phyloP scores from a whole-genome alignment of 2,329 filamentous ascomycete species.

The Claviceps purpurea region DNA sequence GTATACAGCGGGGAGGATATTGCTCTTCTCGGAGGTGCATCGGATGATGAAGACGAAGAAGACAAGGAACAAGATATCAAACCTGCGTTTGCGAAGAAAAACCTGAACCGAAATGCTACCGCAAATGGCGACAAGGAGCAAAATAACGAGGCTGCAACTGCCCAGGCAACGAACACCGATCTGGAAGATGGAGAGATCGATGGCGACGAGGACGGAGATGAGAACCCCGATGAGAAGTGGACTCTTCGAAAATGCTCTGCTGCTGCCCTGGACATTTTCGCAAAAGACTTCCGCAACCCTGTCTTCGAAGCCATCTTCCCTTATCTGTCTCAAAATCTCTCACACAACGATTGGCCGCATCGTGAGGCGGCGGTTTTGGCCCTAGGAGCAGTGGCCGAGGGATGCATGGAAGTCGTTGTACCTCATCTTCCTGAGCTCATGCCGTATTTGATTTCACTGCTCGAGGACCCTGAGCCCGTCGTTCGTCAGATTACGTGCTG shows the following conservation, averaged over 20 bases:
- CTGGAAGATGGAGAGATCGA: slow-evolving; percentile 82
- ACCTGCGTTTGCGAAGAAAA: slow-evolving; percentile 72
- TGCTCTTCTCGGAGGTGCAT: slow-evolving; percentile 66
- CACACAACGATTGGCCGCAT: slow-evolving; percentile 79
- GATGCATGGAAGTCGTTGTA: slow-evolving; percentile 78
- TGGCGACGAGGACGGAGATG: slow-evolving; percentile 61
- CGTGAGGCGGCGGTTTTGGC: slow-evolving; percentile 90
- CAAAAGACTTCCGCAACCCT: slow-evolving; percentile 72
- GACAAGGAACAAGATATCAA: slow-evolving; percentile 86
- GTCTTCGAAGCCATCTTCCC: slow-evolving; percentile 89
- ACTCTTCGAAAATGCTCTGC: slow-evolving; percentile 95
- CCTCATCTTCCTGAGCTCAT: slow-evolving; percentile 85
- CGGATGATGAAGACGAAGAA: slow-evolving; percentile 81
- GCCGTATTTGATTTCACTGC: slow-evolving; percentile 74
- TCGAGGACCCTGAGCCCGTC: slow-evolving; percentile 76
- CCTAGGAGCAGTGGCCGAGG: slow-evolving; percentile 86
- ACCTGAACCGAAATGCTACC: slow-evolving; percentile 43
- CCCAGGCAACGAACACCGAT: slow-evolving; percentile 45
- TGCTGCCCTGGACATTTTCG: slow-evolving; percentile 86
- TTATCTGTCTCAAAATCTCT: slow-evolving; percentile 81
- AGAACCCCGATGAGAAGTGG: slow-evolving; percentile 86
- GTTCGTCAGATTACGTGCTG: slow-evolving; percentile 96
- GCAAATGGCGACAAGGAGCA: slow-evolving; percentile 29
- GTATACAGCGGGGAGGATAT: slow-evolving; percentile 93
- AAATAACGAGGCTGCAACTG: slow-evolving; percentile 17